Base-by-base conservation (phyloP, 2,329 filamentous ascomycete genomes). In the Hymenoscyphus occultus region DNA sequence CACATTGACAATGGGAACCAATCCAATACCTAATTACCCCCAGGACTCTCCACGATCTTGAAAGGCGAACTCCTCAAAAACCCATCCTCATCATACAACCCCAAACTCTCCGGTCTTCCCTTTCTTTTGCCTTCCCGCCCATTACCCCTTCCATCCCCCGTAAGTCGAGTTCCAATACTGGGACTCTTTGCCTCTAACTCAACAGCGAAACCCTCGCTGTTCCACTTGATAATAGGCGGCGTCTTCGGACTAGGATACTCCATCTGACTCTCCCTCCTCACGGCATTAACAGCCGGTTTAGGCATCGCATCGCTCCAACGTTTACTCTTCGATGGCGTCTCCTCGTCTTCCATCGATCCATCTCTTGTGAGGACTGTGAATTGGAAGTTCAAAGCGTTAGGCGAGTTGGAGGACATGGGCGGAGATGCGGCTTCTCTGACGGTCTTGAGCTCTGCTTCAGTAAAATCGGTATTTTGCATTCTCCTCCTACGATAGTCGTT, bases 41-140 rank as follows among this genome's bases (percentile, higher is more conserved):
- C 48, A 22, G 48, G 48, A 54, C 48, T 28, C 39, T 31, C 16
- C 16, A 54, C 19, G 7, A 28, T 13, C 19, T 54, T 28, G 13
- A 54, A 54, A 54, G 71, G 72, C 39, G 67, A 70, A 56, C 60
- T 63, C 28, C 40, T 72, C 60, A 72, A 59, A 56, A 73, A 73
- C 0, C 71, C 71, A 19, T 69, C 66, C 39, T 71, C 61, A 65
- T 74, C 71, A 65, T 74, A 74, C 10, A 71, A 28, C 2, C 66
- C 71, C 2, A 70, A 39, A 60, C 71, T 71, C 4, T 63, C 59
- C 1, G 64, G 63, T 13, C 65, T 48, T 60, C n/a, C 58, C 2
- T 28, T 22, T 10, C 42, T 57, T 6, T 22, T 2, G n/a, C 54
- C 54, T 13, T 35, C 32, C 3, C 13, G n/a, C 32, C 7, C n/a